Evolutionary conservation across 2,329 filamentous ascomycete genomes (phyloP), one percentile per base, ranked within the genome.

Genomic region (Aspergillus sclerotialis): DNA sequence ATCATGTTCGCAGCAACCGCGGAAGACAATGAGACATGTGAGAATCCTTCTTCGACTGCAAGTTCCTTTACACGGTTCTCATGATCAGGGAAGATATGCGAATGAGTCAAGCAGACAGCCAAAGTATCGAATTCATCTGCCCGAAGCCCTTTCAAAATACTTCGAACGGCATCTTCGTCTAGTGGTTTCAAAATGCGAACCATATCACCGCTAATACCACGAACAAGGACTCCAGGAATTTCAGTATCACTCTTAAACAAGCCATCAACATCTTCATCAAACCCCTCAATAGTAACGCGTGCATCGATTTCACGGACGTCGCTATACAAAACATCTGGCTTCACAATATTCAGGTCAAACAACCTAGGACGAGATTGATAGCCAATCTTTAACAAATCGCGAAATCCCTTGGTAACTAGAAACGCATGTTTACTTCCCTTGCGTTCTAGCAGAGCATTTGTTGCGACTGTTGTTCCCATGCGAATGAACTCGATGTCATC

Each of bases 401-500:
- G 81, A 69, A 94, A 94, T 0, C 89, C 89, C 46, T 80, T 81
- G 1, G 86, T 94, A 8, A 93, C 85, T 1, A 94, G 78, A 61
- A 95, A 74, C 10, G 85, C 88, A 54, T 92, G 90, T 48, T 78
- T 79, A 64, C 94, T 88, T 30, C 89, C 89, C 61, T 94, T 94
- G 38, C 89, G 72, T 61, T 95, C 89, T 2, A 95, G 71, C 36
- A 95, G 64, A 0, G 89, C 89, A 59, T 95, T 95, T 1, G 89
- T 95, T 7, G 89, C 89, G 9, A 95, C 88, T 0, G 89, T 95
- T 1, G 89, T 95, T 28, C 89, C 89, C 89, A 95, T 95, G 30
- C 89, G 82, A 56, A 95, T 94, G 36, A 84, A 88, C 48, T 92
- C 86, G 49, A 94, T 93, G 52, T 80, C 67, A 13, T 78, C 76